Percentiles rank a stretch among this genome's conserved stretches.
Conservation (phyloP, 2,329 filamentous ascomycete species). For the Botryosphaeria agaves region DNA sequence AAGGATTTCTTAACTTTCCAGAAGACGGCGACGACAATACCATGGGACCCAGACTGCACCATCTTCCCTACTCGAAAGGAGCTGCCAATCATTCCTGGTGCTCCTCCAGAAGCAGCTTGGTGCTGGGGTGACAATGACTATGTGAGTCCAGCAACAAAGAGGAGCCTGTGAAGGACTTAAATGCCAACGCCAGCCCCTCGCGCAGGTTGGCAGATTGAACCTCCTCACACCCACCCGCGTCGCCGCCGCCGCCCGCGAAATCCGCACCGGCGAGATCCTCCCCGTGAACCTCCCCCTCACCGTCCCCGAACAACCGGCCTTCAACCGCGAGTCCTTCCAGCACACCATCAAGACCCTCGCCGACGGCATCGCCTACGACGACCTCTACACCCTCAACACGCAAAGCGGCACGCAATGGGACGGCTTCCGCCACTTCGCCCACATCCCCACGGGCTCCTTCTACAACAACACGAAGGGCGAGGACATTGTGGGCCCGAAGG, state of each 20-base stretch:
- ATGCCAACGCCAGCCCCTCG: too few species aligned
- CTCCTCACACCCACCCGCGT: conserved; percentile 26
- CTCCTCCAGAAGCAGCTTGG: conserved; percentile 39
- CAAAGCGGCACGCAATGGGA: conserved; percentile 30
- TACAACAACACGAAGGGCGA: conserved; percentile 22
- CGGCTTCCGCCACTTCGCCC: conserved; percentile 25
- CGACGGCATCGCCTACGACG: conserved; percentile 13
- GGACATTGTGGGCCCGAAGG: conserved; percentile 21
- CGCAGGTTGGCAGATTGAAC: too few species aligned
- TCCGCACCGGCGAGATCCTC: conserved; percentile 22
- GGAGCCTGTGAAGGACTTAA: too few species aligned
- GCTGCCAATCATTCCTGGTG: conserved; percentile 32
- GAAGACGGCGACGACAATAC: conserved; percentile 29
- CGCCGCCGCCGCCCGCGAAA: conserved; percentile 22
- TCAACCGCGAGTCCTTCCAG: conserved; percentile 14
- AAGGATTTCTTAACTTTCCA: conserved; percentile 27
- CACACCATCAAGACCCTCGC: conserved; percentile 15
- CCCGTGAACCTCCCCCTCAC: conserved; percentile 21
- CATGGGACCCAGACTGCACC: conserved; percentile 35
- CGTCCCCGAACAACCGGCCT: conserved; percentile 20
- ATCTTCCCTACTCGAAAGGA: conserved; percentile 36
- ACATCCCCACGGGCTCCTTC: conserved; percentile 19
- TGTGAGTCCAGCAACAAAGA: too few species aligned
- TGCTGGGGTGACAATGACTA: conserved; percentile 41
- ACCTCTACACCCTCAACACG: conserved; percentile 17